These are phyloP conservation scores for Tolypocladium tropicale DNA, from an alignment of 2,329 filamentous ascomycete genomes.

Conservation along the genomic window DNA sequence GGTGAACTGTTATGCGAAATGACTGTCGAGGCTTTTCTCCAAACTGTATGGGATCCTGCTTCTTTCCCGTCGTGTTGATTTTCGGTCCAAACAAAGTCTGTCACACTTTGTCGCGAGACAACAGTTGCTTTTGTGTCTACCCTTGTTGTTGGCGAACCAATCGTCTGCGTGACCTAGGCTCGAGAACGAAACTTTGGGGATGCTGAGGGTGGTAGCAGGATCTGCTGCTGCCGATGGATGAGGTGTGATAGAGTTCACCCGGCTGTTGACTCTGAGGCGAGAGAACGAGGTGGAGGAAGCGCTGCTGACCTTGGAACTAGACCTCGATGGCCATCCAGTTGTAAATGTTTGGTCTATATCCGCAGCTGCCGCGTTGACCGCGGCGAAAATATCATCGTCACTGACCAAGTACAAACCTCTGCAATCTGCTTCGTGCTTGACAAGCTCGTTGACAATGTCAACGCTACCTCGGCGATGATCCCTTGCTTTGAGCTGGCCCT, in stretches of 20 bases:
- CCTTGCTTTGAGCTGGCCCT: constrained; percentile 1
- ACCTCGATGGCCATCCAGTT: neutral
- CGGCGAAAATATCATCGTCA: constrained; percentile 5
- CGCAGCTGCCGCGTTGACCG: constrained; percentile 2
- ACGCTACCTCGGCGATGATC: neutral
- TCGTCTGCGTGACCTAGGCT: constrained; percentile 10
- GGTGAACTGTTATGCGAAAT: neutral
- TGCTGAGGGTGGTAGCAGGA: constrained; percentile 22
- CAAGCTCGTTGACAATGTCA: neutral
- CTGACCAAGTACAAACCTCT: constrained; percentile 7
- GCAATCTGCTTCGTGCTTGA: neutral
- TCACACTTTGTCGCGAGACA: constrained; percentile 16
- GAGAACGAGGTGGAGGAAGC: neutral
- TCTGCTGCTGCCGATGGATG: constrained; percentile 13
- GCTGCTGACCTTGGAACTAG: neutral
- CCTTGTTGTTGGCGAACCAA: constrained; percentile 10
- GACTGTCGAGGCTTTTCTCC: neutral
- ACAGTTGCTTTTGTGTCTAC: constrained; percentile 15
- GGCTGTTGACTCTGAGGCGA: constrained; percentile 11
- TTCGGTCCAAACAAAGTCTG: constrained; percentile 19
- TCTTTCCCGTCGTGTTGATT: neutral
- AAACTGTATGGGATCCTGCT: neutral
- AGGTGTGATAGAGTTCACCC: constrained; percentile 12
- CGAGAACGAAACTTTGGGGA: constrained; percentile 20
- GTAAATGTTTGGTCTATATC: neutral